Evolutionary conservation across 805 yeast genomes (phyloP).

Genomic region (Osmozyma mogii): DNA sequence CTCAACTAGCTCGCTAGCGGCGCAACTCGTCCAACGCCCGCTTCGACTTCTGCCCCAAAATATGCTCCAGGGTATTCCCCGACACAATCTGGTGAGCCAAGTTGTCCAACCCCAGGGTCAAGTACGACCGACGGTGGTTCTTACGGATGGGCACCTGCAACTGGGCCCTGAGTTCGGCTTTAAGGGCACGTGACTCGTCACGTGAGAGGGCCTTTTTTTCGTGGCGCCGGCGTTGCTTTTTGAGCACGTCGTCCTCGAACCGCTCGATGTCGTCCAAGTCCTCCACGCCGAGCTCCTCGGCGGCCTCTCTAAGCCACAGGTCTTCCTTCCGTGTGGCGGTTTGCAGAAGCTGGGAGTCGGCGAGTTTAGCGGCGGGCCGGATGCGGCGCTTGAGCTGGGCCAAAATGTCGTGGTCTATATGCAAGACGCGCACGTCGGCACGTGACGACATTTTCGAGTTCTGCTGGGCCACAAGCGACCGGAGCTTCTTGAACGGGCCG

Average conservation of each 20-base stretch:
- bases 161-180: conserved; percentile 45
- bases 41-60: conserved; percentile 61
- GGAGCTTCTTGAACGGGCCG: conserved; percentile 74
- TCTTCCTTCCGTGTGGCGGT: conserved; percentile 60
- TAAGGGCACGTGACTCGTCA: conserved; percentile 38
- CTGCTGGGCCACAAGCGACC: conserved; percentile 43
- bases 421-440: conserved; percentile 57
- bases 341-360: conserved; percentile 59
- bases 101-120: conserved; percentile 72
- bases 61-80: conserved; percentile 56
- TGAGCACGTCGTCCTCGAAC: conserved; percentile 57
- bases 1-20: no score
- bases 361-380: conserved; percentile 60
- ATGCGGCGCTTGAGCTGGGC: conserved; percentile 65
- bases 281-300: conserved; percentile 86
- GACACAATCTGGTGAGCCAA: conserved; percentile 69
- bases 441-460: conserved; percentile 24
- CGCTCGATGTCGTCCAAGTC: conserved; percentile 53
- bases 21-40: conserved; percentile 66
- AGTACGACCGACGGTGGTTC: conserved; percentile 59
- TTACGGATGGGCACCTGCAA: conserved; percentile 51
- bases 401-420: conserved; percentile 69
- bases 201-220: conserved; percentile 36
- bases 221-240: conserved; percentile 48
- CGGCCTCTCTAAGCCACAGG: conserved; percentile 82